Conservation (phyloP, 768 basidiomycete genomes). For the Tephrocybe rancida region DNA sequence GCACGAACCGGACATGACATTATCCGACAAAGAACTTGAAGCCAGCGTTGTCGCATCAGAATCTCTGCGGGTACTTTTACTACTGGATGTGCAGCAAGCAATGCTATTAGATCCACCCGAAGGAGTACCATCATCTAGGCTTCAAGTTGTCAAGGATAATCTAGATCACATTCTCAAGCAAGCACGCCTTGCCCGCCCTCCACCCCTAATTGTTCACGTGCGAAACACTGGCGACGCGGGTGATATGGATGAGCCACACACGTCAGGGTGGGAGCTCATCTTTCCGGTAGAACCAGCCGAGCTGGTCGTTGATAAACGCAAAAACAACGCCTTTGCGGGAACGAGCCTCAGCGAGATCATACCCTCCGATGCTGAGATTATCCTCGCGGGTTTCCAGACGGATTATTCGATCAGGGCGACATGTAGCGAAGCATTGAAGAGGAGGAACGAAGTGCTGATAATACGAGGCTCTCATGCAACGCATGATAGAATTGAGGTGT, state of each 20-base stretch:
- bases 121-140: conserved; percentile 54
- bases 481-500: conserved; percentile 64
- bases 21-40: neutral
- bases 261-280: conserved; percentile 64
- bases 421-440: conserved; percentile 60
- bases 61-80: conserved; percentile 50
- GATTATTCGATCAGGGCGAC: conserved; percentile 64
- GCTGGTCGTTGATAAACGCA: conserved; percentile 62
- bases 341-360: conserved; percentile 55
- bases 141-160: conserved; percentile 45
- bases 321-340: conserved; percentile 71
- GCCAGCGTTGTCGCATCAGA: conserved; percentile 14
- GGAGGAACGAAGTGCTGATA: conserved; percentile 69
- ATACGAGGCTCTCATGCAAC: conserved; percentile 70
- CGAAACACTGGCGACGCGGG: conserved; percentile 65
- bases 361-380: conserved; percentile 56
- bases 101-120: conserved; percentile 48
- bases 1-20: conserved; percentile 1
- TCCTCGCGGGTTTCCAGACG: conserved; percentile 69
- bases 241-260: conserved; percentile 59
- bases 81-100: conserved; percentile 58
- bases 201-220: conserved; percentile 66
- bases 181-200: conserved; percentile 48
- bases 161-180: conserved; percentile 48
- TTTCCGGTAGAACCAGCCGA: conserved; percentile 54